Evolutionary conservation across 805 yeast species (phyloP).

Genomic region (Candida fluviatilis): DNA sequence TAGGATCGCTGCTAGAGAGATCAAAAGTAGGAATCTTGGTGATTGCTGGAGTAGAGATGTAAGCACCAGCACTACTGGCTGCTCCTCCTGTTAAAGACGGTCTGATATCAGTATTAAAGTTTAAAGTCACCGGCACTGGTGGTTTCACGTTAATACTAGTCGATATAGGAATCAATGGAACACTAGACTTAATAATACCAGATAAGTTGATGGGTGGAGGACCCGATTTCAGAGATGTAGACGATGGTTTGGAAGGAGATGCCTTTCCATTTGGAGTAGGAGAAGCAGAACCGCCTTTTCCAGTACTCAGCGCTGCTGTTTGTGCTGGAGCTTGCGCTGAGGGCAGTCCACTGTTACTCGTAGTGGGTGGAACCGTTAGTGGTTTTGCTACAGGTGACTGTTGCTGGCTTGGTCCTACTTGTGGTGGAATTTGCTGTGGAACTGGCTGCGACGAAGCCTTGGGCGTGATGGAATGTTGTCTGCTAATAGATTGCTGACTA

Average conservation of each 20-base stretch:
- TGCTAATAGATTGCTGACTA: not conserved
- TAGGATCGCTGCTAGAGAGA: constrained; percentile 33
- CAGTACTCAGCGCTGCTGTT: not conserved
- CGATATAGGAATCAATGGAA: constrained; percentile 71
- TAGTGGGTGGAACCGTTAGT: constrained; percentile 1
- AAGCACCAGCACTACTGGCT: constrained; percentile 63
- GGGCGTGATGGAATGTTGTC: constrained; percentile 9
- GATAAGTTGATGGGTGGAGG: constrained; percentile 23
- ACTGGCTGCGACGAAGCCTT: constrained; percentile 9
- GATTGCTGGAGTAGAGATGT: constrained; percentile 69
- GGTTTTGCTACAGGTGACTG: too few species aligned
- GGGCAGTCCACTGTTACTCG: constrained; percentile 3
- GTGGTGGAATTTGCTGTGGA: constrained; percentile 7
- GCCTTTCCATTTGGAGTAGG: constrained; percentile 7
- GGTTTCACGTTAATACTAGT: constrained; percentile 61
- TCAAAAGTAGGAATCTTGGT: constrained; percentile 79
- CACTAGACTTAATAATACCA: constrained; percentile 47
- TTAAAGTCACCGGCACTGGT: constrained; percentile 60
- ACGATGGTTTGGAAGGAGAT: constrained; percentile 2
- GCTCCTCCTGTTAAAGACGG: constrained; percentile 85
- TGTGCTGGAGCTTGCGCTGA: constrained; percentile 3
- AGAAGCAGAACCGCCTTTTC: constrained; percentile 8
- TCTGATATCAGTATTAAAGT: constrained; percentile 50
- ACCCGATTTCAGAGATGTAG: constrained; percentile 1
- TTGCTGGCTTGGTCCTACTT: constrained; percentile 4